Evolutionary conservation across 495 filamentous ascomycete genomes (phyloP).

Genomic region (Hamigera avellanea): DNA sequence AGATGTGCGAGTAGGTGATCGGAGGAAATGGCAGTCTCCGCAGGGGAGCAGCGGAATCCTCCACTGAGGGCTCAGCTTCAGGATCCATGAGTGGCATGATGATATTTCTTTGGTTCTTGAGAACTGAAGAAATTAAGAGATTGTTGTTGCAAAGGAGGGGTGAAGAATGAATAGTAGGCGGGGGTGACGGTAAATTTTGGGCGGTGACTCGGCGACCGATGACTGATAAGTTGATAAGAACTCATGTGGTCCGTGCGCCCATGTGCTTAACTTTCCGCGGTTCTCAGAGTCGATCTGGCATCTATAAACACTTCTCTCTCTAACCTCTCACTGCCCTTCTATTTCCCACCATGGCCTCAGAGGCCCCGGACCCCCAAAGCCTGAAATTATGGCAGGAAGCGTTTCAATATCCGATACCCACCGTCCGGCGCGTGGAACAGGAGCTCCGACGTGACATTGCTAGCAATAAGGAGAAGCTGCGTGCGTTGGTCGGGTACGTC

Average conservation of each 20-base stretch:
- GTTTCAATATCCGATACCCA: conserved; percentile 53
- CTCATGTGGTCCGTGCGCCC: not conserved
- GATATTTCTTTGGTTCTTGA: conserved; percentile 8
- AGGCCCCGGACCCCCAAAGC: conserved; percentile 45
- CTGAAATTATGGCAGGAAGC: conserved; percentile 57
- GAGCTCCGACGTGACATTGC: conserved; percentile 54
- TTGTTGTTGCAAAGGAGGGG: too few species aligned
- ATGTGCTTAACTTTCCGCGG: too few species aligned
- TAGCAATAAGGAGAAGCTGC: conserved; percentile 77
- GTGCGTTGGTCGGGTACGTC: conserved; percentile 75
- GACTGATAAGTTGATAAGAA: not conserved
- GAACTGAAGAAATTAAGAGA: not conserved
- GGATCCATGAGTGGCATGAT: conserved; percentile 26
- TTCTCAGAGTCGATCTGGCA: too few species aligned
- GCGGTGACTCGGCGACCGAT: not conserved
- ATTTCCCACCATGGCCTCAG: conserved; percentile 44
- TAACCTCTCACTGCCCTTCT: too few species aligned
- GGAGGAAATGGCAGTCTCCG: conserved; percentile 63
- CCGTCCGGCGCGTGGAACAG: conserved; percentile 50
- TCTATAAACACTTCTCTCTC: too few species aligned
- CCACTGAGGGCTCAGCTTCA: conserved; percentile 7
- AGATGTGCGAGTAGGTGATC: conserved; percentile 70
- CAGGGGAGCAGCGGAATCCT: conserved; percentile 9
- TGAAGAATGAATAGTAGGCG: not conserved
- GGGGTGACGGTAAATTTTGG: not conserved